Evolutionary conservation across 2,329 filamentous ascomycete species (phyloP), one percentile per base, ranked within the genome.

Genomic region (Teratosphaeria gauchensis): DNA sequence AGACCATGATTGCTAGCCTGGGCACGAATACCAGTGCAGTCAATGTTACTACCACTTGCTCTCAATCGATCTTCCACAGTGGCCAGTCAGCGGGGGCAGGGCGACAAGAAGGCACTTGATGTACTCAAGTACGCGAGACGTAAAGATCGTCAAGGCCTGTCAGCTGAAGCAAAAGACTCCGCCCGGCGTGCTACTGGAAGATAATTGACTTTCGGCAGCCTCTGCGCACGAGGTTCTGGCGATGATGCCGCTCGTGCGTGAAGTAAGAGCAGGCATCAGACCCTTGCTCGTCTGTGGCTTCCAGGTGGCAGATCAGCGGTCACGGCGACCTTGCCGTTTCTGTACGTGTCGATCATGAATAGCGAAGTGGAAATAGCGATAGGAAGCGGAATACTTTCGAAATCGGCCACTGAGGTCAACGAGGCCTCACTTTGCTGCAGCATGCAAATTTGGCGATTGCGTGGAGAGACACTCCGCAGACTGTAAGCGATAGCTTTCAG

Each of bases 1-100:
- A 78, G 31, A 80, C 77, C 78, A 80, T 80, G 28, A 48, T 32
- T 68, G 63, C n/a, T 32, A 51, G 28, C 28, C 30, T 24, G 56
- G 19, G 8, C n/a, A 48, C n/a, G 19, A 21, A 19, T 19, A 3
- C 42, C 16, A 8, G 19, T 48, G 42, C 42, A 21, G 1, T 6
- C 1, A 48, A 48, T 21, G 42, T 19, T 21, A 21, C n/a, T 8
- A 11, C 5, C 16, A 21, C 9, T 21, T 48, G 42, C 42, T 48
- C 8, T 48, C 19, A n/a, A 48, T 48, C 7, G 42, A 19, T 1
- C 7, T 48, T 16, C 5, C 42, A 48, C 21, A 21, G 16, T 28
- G 24, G 24, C 24, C 24, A 28, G 24, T 28, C 24, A 28, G 24
- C 24, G 24, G 4, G 24, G 24, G 24, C 24, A 11, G 21, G 42